Conservation (phyloP, 345 rosid species). For the Dovyalis caffra region DNA sequence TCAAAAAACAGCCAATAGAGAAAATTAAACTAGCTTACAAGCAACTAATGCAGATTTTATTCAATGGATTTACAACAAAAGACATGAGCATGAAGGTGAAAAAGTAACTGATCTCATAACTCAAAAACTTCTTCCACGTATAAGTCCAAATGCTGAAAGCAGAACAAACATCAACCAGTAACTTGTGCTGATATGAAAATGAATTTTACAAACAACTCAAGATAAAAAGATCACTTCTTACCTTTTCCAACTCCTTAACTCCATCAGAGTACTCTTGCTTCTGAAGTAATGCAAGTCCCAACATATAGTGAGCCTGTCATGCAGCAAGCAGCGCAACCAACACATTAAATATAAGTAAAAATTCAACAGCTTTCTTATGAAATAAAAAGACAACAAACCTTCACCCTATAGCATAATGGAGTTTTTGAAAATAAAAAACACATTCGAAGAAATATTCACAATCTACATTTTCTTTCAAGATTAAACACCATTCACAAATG, state of each 20-base stretch:
- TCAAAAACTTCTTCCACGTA: not conserved
- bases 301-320: slow-evolving; percentile 77
- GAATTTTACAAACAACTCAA: not conserved
- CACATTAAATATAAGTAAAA: not conserved
- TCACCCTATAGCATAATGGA: too few relatives aligned
- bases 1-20: not conserved
- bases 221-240: slow-evolving; percentile 18
- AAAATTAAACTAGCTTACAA: not conserved
- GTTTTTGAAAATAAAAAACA: too few relatives aligned
- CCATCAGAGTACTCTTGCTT: slow-evolving; percentile 52
- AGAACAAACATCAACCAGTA: not conserved
- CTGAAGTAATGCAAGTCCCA: slow-evolving; percentile 77
- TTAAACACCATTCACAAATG: too few relatives aligned
- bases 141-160: not conserved
- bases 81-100: not conserved
- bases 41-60: not conserved
- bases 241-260: slow-evolving; percentile 69
- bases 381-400: too few relatives aligned
- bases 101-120: not conserved
- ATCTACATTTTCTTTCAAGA: too few relatives aligned
- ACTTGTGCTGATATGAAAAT: not conserved
- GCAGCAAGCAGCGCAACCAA: slow-evolving; percentile 10
- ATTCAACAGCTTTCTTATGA: too few relatives aligned
- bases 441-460: too few relatives aligned
- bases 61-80: not conserved